phyloP scores from a whole-genome alignment of 805 yeast genomes.

The Starmerella sirachaensis region DNA sequence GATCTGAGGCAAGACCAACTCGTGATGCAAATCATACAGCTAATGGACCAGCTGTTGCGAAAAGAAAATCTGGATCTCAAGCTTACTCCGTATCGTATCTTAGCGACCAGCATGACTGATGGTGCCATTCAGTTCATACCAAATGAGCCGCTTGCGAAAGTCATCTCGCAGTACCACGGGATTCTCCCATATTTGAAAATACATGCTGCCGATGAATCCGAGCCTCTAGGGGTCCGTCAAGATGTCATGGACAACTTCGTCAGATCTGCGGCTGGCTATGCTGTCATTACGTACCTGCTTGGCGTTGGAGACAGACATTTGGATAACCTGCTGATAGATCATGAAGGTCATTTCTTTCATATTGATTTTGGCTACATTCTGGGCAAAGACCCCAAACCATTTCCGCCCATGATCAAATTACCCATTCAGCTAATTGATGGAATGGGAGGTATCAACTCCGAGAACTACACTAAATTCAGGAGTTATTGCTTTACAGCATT shows the following conservation, averaged over 20 bases:
- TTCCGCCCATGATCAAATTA: conserved; percentile 94
- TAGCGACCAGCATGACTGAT: conserved; percentile 82
- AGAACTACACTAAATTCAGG: conserved; percentile 74
- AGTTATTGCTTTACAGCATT: conserved; percentile 92
- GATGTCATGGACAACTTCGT: conserved; percentile 88
- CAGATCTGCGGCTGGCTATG: conserved; percentile 92
- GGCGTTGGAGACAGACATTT: conserved; percentile 98
- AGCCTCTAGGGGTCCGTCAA: conserved; percentile 36
- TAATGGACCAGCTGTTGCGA: conserved; percentile 79
- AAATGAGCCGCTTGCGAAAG: conserved; percentile 74
- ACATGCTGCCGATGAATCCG: conserved; percentile 44
- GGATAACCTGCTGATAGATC: conserved; percentile 73
- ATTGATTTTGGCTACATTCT: conserved; percentile 95
- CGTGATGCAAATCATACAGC: conserved; percentile 80
- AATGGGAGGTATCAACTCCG: conserved; percentile 86
- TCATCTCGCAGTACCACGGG: conserved; percentile 61
- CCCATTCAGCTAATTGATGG: conserved; percentile 97
- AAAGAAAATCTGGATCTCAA: conserved; percentile 83
- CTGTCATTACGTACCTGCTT: conserved; percentile 83
- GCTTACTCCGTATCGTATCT: conserved; percentile 75
- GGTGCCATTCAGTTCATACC: conserved; percentile 95
- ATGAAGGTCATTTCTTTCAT: conserved; percentile 86
- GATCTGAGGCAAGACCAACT: conserved; percentile 93
- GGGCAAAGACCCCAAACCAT: conserved; percentile 96
- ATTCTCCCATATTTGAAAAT: conserved; percentile 58